Evolutionary conservation across 352 stramenopile species (phyloP), one percentile per base, ranked within the genome.

Genomic region (Phytophthora brassicae): DNA sequence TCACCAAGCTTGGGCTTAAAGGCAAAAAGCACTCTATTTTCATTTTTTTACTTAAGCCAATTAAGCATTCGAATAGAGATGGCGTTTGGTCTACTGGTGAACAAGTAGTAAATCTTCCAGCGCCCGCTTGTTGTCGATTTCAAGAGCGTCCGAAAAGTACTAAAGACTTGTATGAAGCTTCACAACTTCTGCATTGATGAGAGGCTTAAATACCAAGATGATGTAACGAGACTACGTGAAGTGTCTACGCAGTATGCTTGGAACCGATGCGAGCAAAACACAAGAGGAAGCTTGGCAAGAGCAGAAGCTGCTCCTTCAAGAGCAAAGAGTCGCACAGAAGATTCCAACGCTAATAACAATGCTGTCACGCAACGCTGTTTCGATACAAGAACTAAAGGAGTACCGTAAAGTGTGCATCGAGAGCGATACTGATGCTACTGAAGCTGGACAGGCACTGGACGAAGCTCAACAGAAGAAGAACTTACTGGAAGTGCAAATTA

Each of bases 61-160:
- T 38, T 81, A 13, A 45, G 72, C 0, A 84, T 84, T 38, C 23
- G 69, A 12, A 72, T 84, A 41, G 69, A 84, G 23, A 81, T 84
- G 68, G 62, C 65, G 13, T 81, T 81, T 47, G 65, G 61, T 1
- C 6, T 67, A 0, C 19, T 75, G 0, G 41, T 66, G 6, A 41
- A 49, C 4, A 79, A 74, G 56, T 79, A 66, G 66, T 16, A 66
- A 4, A 64, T 81, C 5, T 68, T 78, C 19, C 42, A 60, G 13
- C 0, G 6, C 0, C 9, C 58, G 1, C 24, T 60, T 1, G 48
- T 46, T 22, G 53, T 53, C 1, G 54, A 53, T 35, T 54, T 61
- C 19, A 26, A 36, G 12, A 55, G 47, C 36, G 36, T 45, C 3
- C 14, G 19, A 7, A 56, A 49, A 11, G 56, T 52, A 38, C 51